Base-by-base conservation (phyloP, 768 basidiomycete species). In the Rhizopogon vesiculosus region DNA sequence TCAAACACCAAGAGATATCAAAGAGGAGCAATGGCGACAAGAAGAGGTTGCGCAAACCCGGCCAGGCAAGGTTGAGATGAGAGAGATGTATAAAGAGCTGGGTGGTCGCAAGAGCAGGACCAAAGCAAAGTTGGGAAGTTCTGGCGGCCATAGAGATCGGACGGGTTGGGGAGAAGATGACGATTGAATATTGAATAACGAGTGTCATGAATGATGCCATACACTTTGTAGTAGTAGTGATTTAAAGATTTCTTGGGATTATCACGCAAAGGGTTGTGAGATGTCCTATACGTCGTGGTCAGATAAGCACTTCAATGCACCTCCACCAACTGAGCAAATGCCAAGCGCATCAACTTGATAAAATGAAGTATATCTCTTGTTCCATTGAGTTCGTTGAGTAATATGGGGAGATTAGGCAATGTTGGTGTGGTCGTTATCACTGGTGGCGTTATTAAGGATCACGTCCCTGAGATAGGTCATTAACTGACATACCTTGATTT, bases 21-120 rank as follows among this genome's bases (percentile, higher is more conserved):
- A 84, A 38, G 91, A 93, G 62, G 91, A 91, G 64, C 80, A 78
- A 59, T 93, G 91, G 55, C 66, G 68, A 38, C 80, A 83, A 58
- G 80, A 80, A 5, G 82, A 85, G 43, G 70, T 71, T 0, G 61
- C 73, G 9, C 73, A 76, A 18, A 76, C 72, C 18, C 62, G 68
- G 44, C 91, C 89, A 29, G 82, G 82, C 46, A 96, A 95, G 71
- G 57, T 83, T 2, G 91, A 93, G 69, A 92, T 93, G 87, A 81
- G 93, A 41, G 89, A 88, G 63, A 85, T 88, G 79, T 97, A 96
- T 75, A 95, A 95, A 73, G 88, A 91, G 54, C 73, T 95, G 9
- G 89, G 88, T 18, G 93, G 93, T 15, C 79, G 93, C 59, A 97
- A 95, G 72, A 76, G 85, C 2, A 82, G 80, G 64, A 73, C 67